Evolutionary conservation across 83 land plant species (phyloP), one percentile per base, ranked within the genome.

Genomic region (Diphasiastrum complanatum): DNA sequence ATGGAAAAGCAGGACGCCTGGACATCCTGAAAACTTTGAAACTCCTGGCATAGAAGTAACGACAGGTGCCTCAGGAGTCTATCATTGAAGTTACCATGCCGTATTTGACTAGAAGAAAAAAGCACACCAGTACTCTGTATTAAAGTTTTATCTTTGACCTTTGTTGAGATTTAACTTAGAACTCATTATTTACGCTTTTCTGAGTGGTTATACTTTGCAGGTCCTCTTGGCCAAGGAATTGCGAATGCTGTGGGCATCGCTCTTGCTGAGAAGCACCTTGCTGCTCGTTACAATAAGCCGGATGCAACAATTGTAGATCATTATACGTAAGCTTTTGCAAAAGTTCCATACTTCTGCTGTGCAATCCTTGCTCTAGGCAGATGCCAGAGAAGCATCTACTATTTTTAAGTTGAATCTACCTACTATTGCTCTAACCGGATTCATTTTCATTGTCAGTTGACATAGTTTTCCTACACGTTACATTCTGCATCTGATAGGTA

Each of bases 191-290:
- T 53, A 25, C 35, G 31, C 24, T 58, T 38, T 24, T 2, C 10
- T 25, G 23, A 20, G 4, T n/a, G 18, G 24, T 25, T 26, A 28
- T 53, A 11, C 14, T 4, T 10, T 19, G 11, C 49, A 86, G 92
- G 95, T 5, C 96, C 96, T 30, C 88, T 89, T 30, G 96, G 96
- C 32, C 92, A 89, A 75, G 96, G 96, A 53, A 78, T 86, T 61
- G 86, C 73, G 0, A 89, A 89, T 72, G 92, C 96, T 31, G 96
- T 89, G 41, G 96, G 96, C 26, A 67, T 89, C 60, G 96, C 96
- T 25, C 80, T 86, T 47, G 85, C 87, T 24, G 96, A 89, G 66
- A 71, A 70, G 33, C 87, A 89, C 58, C 43, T 85, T 41, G 96
- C 96, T 59, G 87, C 96, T 30, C 77, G 91, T 20, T 89, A 66